phyloP scores from a whole-genome alignment of 2,329 filamentous ascomycete species.

The Setomelanomma holmii region DNA sequence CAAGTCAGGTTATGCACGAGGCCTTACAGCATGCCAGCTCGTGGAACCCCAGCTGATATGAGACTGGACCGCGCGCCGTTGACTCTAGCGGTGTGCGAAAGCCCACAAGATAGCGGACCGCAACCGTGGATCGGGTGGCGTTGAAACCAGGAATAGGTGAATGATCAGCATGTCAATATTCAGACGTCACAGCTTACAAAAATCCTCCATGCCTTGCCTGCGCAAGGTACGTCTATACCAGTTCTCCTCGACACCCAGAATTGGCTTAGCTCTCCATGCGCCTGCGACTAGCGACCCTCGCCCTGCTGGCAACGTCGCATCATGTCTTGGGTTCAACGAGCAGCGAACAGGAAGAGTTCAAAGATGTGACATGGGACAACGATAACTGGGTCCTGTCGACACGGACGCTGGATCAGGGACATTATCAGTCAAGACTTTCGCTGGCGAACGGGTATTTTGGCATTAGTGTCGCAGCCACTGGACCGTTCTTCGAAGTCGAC shows the following conservation, averaged over 20 bases:
- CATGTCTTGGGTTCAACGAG: conserved; percentile 19
- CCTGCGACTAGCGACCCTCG: conserved; percentile 10
- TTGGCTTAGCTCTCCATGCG: not conserved
- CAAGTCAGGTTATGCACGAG: not conserved
- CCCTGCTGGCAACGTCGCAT: conserved; percentile 15
- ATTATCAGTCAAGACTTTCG: conserved; percentile 65
- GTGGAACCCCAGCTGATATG: not conserved
- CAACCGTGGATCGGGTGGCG: not conserved
- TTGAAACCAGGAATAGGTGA: not conserved
- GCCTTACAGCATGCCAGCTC: not conserved
- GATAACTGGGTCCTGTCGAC: conserved; percentile 64
- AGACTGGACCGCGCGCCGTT: not conserved
- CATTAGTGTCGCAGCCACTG: conserved; percentile 67
- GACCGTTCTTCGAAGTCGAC: conserved; percentile 68
- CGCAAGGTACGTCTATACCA: not conserved
- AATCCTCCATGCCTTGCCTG: not conserved
- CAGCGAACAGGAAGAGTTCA: conserved; percentile 32
- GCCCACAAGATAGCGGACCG: not conserved
- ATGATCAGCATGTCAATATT: not conserved
- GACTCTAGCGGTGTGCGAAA: not conserved
- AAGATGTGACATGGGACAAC: conserved; percentile 65
- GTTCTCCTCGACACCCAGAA: not conserved
- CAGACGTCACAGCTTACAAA: not conserved
- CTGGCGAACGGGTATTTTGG: conserved; percentile 68
- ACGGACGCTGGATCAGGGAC: conserved; percentile 61